phyloP scores from a whole-genome alignment of 2,329 filamentous ascomycete genomes.

The Aureobasidium sp. region DNA sequence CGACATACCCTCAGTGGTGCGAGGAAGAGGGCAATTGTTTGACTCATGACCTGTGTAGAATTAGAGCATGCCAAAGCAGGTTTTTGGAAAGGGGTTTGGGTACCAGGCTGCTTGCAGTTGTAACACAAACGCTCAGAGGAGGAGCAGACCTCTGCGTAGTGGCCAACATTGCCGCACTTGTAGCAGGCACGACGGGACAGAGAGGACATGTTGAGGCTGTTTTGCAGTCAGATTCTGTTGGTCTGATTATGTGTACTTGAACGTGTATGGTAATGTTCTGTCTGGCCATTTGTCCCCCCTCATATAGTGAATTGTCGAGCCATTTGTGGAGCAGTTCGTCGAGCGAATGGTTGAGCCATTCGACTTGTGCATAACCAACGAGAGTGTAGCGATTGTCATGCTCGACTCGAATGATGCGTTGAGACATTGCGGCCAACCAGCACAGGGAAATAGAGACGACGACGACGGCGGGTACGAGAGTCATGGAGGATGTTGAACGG shows the following conservation, averaged over 20 bases:
- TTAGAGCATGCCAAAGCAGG: slow-evolving; percentile 16
- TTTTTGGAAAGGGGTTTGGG: slow-evolving; percentile 15
- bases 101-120: slow-evolving; percentile 93
- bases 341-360: too few relatives aligned
- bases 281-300: neutral
- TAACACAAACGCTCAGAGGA: slow-evolving; percentile 98
- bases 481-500: neutral
- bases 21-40: slow-evolving; percentile 90
- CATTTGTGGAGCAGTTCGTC: neutral
- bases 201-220: slow-evolving; percentile 36
- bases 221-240: neutral
- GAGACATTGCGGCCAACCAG: neutral
- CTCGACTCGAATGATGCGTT: neutral
- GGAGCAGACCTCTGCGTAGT: slow-evolving; percentile 80
- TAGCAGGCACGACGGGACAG: slow-evolving; percentile 46
- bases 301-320: neutral
- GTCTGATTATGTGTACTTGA: neutral
- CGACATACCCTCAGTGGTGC: slow-evolving; percentile 76
- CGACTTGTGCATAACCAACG: neutral
- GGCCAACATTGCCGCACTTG: slow-evolving; percentile 45
- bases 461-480: neutral
- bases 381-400: neutral
- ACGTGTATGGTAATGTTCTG: neutral
- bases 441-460: neutral
- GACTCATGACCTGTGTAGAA: slow-evolving; percentile 73